These are phyloP conservation scores for Tilletiaria anomala DNA, from an alignment of 1,284 basidiomycete genomes.

Conservation along the genomic window DNA sequence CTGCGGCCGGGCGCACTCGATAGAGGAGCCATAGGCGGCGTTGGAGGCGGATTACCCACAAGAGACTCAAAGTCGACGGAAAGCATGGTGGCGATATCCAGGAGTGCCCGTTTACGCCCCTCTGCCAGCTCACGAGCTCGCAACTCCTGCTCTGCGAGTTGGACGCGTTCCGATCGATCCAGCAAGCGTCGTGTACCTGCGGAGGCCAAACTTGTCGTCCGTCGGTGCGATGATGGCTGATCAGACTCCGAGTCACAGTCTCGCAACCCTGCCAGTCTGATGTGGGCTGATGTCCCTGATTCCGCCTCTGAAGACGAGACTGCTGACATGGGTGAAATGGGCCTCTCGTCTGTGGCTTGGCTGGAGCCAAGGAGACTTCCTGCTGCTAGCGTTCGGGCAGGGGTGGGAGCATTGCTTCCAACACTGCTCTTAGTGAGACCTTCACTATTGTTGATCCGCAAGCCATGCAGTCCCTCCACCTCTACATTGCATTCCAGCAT, in stretches of 20 bases:
- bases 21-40: background rate
- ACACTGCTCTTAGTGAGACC: background rate
- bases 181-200: constrained; percentile 10
- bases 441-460: background rate
- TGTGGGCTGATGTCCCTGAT: no score
- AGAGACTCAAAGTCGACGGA: constrained; percentile 17
- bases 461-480: no score
- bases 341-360: background rate
- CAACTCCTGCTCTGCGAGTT: constrained; percentile 24
- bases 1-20: background rate
- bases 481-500: no score
- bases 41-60: constrained; percentile 11
- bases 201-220: background rate
- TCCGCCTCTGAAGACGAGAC: background rate
- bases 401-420: constrained; percentile 1
- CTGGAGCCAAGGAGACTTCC: background rate
- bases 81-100: constrained; percentile 23
- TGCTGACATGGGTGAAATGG: background rate
- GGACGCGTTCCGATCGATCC: constrained; percentile 17
- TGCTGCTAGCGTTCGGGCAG: no score
- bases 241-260: no score
- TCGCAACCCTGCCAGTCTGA: no score
- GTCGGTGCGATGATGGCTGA: background rate
- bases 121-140: constrained; percentile 24
- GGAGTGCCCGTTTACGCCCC: constrained; percentile 14